Conservation (phyloP, 1,139 yeast species). For the Oligophagozyma castellii region DNA sequence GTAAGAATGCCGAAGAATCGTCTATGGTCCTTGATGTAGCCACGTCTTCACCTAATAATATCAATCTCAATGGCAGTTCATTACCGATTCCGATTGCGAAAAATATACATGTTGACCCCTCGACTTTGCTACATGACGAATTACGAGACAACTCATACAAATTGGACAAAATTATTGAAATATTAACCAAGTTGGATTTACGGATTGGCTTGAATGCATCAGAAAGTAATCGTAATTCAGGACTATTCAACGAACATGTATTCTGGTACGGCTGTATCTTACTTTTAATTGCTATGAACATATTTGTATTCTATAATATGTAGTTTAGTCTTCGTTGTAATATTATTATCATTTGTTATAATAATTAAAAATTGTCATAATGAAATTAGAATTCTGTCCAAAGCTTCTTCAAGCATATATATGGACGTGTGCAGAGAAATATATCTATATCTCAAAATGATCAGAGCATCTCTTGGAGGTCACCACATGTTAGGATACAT, state of each 20-base stretch:
- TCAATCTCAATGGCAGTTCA: not conserved
- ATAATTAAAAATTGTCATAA: no score
- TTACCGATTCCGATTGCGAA: not conserved
- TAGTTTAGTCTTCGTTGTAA: not conserved
- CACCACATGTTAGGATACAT: no score
- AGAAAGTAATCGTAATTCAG: no score
- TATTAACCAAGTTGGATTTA: not conserved
- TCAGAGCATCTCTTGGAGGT: no score
- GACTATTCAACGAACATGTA: constrained; percentile 6
- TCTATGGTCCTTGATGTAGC: not conserved
- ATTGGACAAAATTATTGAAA: constrained; percentile 1
- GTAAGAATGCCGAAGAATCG: not conserved
- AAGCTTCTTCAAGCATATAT: no score
- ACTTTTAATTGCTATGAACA: constrained; percentile 15
- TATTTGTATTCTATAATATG: constrained; percentile 13
- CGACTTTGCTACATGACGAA: no score
- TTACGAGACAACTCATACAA: constrained; percentile 1
- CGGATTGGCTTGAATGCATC: not conserved
- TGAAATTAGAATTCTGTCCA: no score
- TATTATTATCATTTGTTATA: no score
- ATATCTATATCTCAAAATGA: no score
- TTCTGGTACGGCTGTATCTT: constrained; percentile 22
- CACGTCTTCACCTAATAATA: no score
- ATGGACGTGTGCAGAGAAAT: no score
- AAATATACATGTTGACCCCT: no score